These are phyloP conservation scores for Populus ilicifolia DNA, from an alignment of 345 rosid species.

Conservation along the genomic window DNA sequence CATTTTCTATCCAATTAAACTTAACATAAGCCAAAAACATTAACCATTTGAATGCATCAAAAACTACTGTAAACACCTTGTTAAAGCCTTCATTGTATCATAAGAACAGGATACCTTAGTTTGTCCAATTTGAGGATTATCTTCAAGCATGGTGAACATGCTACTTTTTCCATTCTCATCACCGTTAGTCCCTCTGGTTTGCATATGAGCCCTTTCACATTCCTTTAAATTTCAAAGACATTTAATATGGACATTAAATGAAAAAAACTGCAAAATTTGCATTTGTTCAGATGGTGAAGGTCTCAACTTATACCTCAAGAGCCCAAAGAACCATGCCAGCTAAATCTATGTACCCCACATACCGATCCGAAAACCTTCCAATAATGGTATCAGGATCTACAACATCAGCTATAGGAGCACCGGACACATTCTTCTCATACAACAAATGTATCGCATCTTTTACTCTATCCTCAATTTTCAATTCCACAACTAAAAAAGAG, in stretches of 20 bases:
- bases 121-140: constrained; percentile 27
- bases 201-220: constrained; percentile 18
- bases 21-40: neutral
- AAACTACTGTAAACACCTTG: too few relatives aligned
- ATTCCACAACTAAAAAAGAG: constrained; percentile 21
- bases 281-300: neutral
- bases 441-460: constrained; percentile 31
- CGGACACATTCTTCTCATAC: constrained; percentile 32
- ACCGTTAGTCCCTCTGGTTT: neutral
- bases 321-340: constrained; percentile 42
- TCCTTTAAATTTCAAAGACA: constrained; percentile 4
- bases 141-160: constrained; percentile 34
- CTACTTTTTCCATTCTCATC: constrained; percentile 13
- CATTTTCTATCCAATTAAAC: too few relatives aligned
- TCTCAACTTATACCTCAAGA: constrained; percentile 23
- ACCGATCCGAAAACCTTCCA: constrained; percentile 30
- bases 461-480: constrained; percentile 31
- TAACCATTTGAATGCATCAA: too few relatives aligned
- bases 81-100: neutral
- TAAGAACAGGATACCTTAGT: constrained; percentile 22
- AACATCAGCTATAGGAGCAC: constrained; percentile 42
- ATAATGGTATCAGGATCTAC: constrained; percentile 14
- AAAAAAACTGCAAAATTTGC: too few relatives aligned
- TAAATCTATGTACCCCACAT: constrained; percentile 42
- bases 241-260: too few relatives aligned